Evolutionary conservation across 2,329 filamentous ascomycete species (phyloP).

Genomic region (Pseudocercospora musae): DNA sequence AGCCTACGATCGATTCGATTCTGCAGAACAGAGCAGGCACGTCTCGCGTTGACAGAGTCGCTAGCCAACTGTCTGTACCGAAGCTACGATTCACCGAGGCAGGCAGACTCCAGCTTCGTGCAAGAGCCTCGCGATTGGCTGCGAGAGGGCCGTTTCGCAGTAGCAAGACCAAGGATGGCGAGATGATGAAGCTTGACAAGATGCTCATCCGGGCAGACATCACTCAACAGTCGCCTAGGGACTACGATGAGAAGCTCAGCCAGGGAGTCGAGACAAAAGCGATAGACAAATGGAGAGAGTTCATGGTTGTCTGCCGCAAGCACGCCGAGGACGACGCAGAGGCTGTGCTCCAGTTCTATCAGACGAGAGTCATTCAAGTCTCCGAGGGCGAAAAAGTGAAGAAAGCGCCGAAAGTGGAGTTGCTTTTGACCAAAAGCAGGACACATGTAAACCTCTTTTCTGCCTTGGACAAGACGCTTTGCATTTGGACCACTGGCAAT

Average conservation of each 20-base stretch:
- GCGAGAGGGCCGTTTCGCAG: constrained; percentile 27
- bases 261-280: constrained; percentile 56
- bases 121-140: constrained; percentile 31
- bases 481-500: constrained; percentile 57
- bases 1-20: constrained; percentile 8
- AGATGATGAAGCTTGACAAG: constrained; percentile 64
- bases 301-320: constrained; percentile 59
- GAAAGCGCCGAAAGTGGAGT: constrained; percentile 55
- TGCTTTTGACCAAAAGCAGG: constrained; percentile 53
- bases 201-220: constrained; percentile 64
- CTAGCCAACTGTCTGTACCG: constrained; percentile 16
- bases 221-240: constrained; percentile 49
- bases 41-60: constrained; percentile 16
- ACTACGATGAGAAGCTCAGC: constrained; percentile 63
- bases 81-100: constrained; percentile 33
- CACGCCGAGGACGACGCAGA: constrained; percentile 52
- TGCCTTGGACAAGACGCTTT: constrained; percentile 64
- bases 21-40: constrained; percentile 10
- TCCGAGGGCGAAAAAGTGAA: constrained; percentile 50
- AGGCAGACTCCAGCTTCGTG: constrained; percentile 31
- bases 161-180: constrained; percentile 50
- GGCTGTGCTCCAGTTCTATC: constrained; percentile 33
- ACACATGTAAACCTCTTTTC: constrained; percentile 63
- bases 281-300: constrained; percentile 65
- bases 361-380: constrained; percentile 53